Evolutionary conservation across 495 filamentous ascomycete genomes (phyloP).

Genomic region (Viridothelium virens): DNA sequence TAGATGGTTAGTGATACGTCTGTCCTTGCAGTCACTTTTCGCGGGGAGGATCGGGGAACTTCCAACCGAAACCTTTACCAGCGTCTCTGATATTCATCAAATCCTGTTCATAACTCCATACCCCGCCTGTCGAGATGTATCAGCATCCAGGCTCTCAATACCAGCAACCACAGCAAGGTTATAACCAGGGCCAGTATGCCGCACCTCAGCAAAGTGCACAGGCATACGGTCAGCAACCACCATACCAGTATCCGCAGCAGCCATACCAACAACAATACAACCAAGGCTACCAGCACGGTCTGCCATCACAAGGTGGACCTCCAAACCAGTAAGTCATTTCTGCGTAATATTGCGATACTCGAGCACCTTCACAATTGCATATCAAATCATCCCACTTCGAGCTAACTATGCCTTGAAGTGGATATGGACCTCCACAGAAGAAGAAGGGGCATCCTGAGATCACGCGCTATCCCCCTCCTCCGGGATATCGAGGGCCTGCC

Average conservation of each 20-base stretch:
- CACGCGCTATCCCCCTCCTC: constrained; percentile 36
- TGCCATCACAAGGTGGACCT: constrained; percentile 20
- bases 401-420: constrained; percentile 7
- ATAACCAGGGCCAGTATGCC: constrained; percentile 19
- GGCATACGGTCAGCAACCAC: constrained; percentile 13
- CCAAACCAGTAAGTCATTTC: constrained; percentile 25
- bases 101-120: neutral
- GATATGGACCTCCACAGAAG: constrained; percentile 26
- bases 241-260: constrained; percentile 11
- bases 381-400: neutral
- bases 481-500: constrained; percentile 32
- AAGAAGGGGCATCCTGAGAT: constrained; percentile 37
- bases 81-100: neutral
- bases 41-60: neutral
- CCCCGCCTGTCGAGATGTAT: constrained; percentile 7
- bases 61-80: neutral
- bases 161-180: constrained; percentile 20
- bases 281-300: constrained; percentile 17
- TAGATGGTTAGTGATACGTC: neutral
- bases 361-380: neutral
- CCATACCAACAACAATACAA: constrained; percentile 13
- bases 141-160: constrained; percentile 19
- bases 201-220: constrained; percentile 3
- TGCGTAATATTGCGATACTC: neutral
- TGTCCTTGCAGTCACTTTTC: constrained; percentile 4